Base-by-base conservation (phyloP, 768 basidiomycete genomes). In the Leccinum rimulosum region DNA sequence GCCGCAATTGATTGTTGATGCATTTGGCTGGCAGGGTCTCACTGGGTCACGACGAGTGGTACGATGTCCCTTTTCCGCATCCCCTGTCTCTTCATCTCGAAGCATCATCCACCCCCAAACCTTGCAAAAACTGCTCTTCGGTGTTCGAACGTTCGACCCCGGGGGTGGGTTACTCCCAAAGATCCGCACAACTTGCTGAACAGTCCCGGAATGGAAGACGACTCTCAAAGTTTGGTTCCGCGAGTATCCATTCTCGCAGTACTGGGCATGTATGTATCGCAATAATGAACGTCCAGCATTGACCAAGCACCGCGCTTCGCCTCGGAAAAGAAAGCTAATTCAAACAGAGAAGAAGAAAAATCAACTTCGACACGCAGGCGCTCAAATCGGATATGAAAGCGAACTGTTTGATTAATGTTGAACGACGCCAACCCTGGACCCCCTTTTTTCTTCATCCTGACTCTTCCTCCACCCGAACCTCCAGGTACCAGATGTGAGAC, bases 321-420 rank as follows among this genome's bases (percentile, higher is more conserved):
- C 64, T 67, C 67, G 67, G 66, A 68, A 52, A 57, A 31, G 66
- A 68, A 45, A 53, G 31, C 38, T 45, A 50, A 25, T 38, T 31
- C 38, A 27, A 33, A 27, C n/a, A 25, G 22, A 27, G 27, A 49
- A 25, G 19, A 48, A 17, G 27, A 50, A 5, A 45, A 45, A 45
- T 45, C 43, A 45, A 17, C 43, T 45, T 17, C 33, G 35, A 47
- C 51, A 57, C 33, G 17, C 56, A 50, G 9, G 31, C 48, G 38
- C 28, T 54, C 45, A 27, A 55, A 53, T 31, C 49, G 58, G 56
- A 50, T 22, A 54, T 62, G 57, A 61, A 52, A 51, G 14, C 27
- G 22, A 49, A 27, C 19, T 45, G 6, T 45, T 45, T 45, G 43
- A 45, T 45, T 45, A 45, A 45, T 45, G 43, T 19, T 45, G 19